A percentile compares a stretch with the other conserved stretches of the same genome.
Evolutionary conservation across 2,329 filamentous ascomycete genomes (phyloP).

Genomic region (Periconia macrospinosa): DNA sequence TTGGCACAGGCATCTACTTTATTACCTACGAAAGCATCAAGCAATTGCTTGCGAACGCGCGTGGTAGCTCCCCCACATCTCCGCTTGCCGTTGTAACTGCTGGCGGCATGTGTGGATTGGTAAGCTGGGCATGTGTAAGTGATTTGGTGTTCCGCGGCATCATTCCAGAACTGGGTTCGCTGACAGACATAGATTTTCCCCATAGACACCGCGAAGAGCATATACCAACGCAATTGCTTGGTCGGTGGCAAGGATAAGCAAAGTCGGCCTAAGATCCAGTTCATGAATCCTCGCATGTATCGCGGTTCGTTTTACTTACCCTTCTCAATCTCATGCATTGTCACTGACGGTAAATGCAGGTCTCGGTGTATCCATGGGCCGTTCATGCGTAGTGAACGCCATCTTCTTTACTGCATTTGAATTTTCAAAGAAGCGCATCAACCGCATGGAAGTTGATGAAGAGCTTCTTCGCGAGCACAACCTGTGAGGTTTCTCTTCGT

Average conservation of each 20-base stretch:
- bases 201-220: conserved; percentile 81
- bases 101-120: conserved; percentile 78
- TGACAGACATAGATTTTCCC: conserved; percentile 51
- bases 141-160: neutral
- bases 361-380: conserved; percentile 78
- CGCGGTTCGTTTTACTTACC: conserved; percentile 55
- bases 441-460: conserved; percentile 43
- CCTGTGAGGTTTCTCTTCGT: conserved; percentile 13
- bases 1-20: conserved; percentile 85
- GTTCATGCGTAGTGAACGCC: conserved; percentile 81
- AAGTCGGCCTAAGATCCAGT: conserved; percentile 68
- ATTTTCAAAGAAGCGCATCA: conserved; percentile 68
- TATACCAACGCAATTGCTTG: conserved; percentile 81
- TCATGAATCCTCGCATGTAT: conserved; percentile 78
- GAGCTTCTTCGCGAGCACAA: conserved; percentile 34
- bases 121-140: conserved; percentile 79
- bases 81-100: conserved; percentile 77
- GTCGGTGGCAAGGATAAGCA: conserved; percentile 64
- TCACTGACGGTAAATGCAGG: conserved; percentile 32
- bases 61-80: conserved; percentile 73
- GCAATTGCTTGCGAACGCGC: conserved; percentile 75
- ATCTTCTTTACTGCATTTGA: conserved; percentile 91
- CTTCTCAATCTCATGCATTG: neutral
- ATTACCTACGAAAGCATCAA: conserved; percentile 88
- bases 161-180: neutral